Evolutionary conservation across 1,284 basidiomycete genomes (phyloP).

Genomic region (Abortiporus biennis): DNA sequence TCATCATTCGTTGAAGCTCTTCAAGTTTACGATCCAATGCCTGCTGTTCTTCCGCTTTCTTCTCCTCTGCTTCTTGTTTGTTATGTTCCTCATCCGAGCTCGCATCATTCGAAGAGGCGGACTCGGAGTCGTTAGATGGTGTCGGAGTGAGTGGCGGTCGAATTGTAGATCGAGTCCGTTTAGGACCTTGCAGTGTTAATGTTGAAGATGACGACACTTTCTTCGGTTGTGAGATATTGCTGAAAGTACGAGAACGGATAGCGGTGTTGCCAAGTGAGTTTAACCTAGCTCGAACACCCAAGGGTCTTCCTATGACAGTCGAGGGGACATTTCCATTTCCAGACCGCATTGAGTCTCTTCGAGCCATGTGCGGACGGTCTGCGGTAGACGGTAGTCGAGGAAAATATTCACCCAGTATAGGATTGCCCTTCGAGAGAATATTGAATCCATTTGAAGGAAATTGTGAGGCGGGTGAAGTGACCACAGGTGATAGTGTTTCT

Average conservation of each 20-base stretch:
- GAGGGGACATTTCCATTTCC: slow-evolving; percentile 10
- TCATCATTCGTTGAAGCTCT: slow-evolving; percentile 64
- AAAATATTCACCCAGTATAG: slow-evolving; percentile 13
- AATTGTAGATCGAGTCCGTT: slow-evolving; percentile 29
- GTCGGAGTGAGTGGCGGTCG: slow-evolving; percentile 37
- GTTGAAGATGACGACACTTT: slow-evolving; percentile 63
- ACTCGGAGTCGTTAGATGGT: slow-evolving; percentile 22
- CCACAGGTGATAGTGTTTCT: slow-evolving; percentile 41
- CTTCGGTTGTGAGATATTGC: slow-evolving; percentile 30
- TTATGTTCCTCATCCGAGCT: slow-evolving; percentile 29
- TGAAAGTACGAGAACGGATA: slow-evolving; percentile 2
- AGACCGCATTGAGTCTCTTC: slow-evolving; percentile 10
- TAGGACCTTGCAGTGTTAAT: slow-evolving; percentile 52
- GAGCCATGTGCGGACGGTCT: slow-evolving; percentile 11
- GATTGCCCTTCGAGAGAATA: slow-evolving; percentile 23
- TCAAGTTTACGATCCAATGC: slow-evolving; percentile 57
- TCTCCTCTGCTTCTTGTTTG: slow-evolving; percentile 61
- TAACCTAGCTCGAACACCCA: slow-evolving; percentile 61
- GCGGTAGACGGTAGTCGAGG: slow-evolving; percentile 6
- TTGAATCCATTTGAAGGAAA: slow-evolving; percentile 29
- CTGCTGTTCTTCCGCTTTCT: slow-evolving; percentile 61
- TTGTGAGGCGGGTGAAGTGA: slow-evolving; percentile 16
- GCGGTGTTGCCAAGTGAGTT: slow-evolving; percentile 48
- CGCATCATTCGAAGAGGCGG: slow-evolving; percentile 7
- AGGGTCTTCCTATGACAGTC: slow-evolving; percentile 27